phyloP scores from a whole-genome alignment of 2,329 filamentous ascomycete species.

The Colletotrichum sojae region DNA sequence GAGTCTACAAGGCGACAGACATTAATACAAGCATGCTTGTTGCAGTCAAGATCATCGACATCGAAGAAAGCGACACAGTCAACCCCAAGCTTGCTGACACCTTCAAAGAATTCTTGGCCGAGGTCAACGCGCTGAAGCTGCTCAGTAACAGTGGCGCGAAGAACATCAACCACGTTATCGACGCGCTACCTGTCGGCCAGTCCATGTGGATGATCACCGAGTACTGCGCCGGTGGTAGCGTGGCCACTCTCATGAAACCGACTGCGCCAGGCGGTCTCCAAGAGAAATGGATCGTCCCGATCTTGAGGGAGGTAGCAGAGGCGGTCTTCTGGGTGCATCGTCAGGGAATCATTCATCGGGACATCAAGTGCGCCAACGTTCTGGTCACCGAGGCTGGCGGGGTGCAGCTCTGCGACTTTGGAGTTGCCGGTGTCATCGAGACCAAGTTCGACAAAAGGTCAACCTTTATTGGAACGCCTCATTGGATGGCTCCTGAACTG shows the following conservation, averaged over 20 bases:
- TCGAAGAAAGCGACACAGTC: constrained; percentile 80
- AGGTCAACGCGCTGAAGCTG: constrained; percentile 78
- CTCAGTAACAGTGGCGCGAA: constrained; percentile 81
- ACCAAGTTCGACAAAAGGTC: constrained; percentile 82
- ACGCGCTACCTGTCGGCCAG: constrained; percentile 82
- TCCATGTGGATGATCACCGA: constrained; percentile 92
- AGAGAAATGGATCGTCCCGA: constrained; percentile 79
- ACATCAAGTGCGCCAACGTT: constrained; percentile 85
- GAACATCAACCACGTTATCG: constrained; percentile 87
- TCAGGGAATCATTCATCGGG: constrained; percentile 78
- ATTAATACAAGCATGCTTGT: constrained; percentile 68
- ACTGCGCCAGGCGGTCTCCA: constrained; percentile 75
- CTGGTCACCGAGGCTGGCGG: constrained; percentile 82
- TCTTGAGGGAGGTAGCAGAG: constrained; percentile 76
- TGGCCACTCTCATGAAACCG: constrained; percentile 80
- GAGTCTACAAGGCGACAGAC: constrained; percentile 77
- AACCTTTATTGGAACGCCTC: constrained; percentile 85
- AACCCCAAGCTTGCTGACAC: constrained; percentile 77
- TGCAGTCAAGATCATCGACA: constrained; percentile 87
- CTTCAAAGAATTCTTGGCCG: constrained; percentile 78
- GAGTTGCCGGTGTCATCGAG: constrained; percentile 84
- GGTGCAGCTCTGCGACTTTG: constrained; percentile 88
- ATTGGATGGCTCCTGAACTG: constrained; percentile 90
- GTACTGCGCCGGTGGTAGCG: constrained; percentile 87
- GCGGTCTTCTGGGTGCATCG: constrained; percentile 78